Base-by-base conservation (phyloP, 768 basidiomycete species). In the Termitomyces sp. region DNA sequence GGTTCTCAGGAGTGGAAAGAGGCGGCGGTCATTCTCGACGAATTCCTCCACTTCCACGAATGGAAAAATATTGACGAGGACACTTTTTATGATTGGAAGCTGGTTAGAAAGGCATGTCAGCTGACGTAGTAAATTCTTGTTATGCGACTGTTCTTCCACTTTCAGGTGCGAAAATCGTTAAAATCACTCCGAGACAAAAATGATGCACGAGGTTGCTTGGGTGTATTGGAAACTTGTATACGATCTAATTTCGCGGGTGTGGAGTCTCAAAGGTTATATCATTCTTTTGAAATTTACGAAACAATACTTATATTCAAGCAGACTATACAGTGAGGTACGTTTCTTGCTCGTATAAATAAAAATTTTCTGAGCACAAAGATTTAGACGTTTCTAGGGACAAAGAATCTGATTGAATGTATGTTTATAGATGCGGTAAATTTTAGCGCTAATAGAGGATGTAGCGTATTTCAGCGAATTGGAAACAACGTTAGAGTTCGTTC, bases 11-110 rank as follows among this genome's bases (percentile, higher is more conserved):
- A 97, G 72, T 99, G 97, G 97, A 92, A 89, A 71, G 76, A 79
- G 29, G 85, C 86, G 0, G 97, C 97, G 1, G 72, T 79, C 53
- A 79, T 77, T 42, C 69, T 99, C 60, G 97, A 99, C 65, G 79
- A 82, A 55, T 88, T 88, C 74, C 76, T 98, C 27, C 79, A 86
- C 6, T 96, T 97, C 64, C 80, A 93, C 56, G 84, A 87, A 55
- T 99, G 97, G 97, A 98, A 98, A 69, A 79, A 76, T 53, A 70
- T 84, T 12, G 91, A 96, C 46, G 91, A 94, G 64, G 93, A 96
- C 70, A 75, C 85, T 1, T 97, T 88, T 62, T 98, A 95, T 68
- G 97, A 98, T 64, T 95, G 89, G 83, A 84, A 86, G 60, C 79
- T 98, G 55, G 85, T 96, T 20, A 78, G 81, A 60, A 92, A 89